Conservation (phyloP, 768 basidiomycete species). For the Russula foetens region DNA sequence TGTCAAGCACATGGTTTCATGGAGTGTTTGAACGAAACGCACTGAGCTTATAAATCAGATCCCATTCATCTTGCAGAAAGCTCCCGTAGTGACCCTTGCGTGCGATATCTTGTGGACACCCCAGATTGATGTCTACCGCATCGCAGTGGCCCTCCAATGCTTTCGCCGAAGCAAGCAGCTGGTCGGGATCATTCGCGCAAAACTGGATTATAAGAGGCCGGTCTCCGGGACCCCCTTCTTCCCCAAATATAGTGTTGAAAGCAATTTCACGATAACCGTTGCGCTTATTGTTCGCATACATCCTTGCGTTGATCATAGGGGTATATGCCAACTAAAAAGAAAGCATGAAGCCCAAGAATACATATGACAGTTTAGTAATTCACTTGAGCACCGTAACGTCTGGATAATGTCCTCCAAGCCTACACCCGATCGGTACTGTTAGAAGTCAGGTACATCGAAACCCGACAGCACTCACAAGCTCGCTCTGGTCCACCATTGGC, state of each 20-base stretch:
- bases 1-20: background rate
- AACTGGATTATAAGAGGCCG: constrained; percentile 89
- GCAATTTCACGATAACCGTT: constrained; percentile 50
- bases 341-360: constrained; percentile 13
- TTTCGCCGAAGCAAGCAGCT: constrained; percentile 69
- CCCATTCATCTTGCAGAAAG: constrained; percentile 94
- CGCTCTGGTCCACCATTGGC: constrained; percentile 98
- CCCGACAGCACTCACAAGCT: constrained; percentile 55
- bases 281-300: constrained; percentile 49
- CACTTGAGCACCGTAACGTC: constrained; percentile 78
- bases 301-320: constrained; percentile 97
- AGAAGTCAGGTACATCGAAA: background rate
- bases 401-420: constrained; percentile 85
- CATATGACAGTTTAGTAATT: constrained; percentile 19
- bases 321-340: constrained; percentile 71
- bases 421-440: constrained; percentile 26
- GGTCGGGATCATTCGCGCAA: constrained; percentile 82
- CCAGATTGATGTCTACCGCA: constrained; percentile 90
- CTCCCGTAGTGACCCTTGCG: constrained; percentile 79
- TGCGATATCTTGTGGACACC: constrained; percentile 95
- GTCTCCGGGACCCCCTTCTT: constrained; percentile 78
- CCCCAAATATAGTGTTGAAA: constrained; percentile 62
- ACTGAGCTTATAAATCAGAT: constrained; percentile 76
- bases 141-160: constrained; percentile 76
- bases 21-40: constrained; percentile 22